A percentile compares a stretch with the other conserved stretches of the same genome.
These are phyloP conservation scores for Aspergillus sp. DNA, from an alignment of 2,329 filamentous ascomycete species.

Conservation along the genomic window DNA sequence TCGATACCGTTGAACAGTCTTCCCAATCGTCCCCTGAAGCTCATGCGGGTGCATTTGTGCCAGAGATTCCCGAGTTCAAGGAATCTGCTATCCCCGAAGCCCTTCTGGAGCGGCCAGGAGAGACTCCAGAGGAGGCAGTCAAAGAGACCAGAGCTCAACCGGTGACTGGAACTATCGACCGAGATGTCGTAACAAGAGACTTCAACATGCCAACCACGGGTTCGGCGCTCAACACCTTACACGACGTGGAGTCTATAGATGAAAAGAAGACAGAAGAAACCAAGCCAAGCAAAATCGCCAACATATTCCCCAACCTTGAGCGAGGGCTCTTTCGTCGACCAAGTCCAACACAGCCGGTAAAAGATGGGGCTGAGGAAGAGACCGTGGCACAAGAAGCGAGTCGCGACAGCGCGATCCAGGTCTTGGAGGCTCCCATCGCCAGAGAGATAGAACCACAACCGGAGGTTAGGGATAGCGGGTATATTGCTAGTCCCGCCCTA, in stretches of 20 bases:
- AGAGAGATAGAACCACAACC: constrained; percentile 12
- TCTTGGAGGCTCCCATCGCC: constrained; percentile 45
- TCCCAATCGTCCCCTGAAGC: constrained; percentile 24
- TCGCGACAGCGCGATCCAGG: constrained; percentile 48
- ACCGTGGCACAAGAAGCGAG: constrained; percentile 30
- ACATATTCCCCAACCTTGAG: constrained; percentile 37
- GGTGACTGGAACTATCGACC: background rate
- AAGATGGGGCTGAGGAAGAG: constrained; percentile 44
- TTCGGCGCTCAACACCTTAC: constrained; percentile 6
- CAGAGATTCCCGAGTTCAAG: constrained; percentile 30
- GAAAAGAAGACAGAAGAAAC: constrained; percentile 15
- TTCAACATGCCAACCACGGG: background rate
- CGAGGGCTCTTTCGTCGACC: constrained; percentile 32
- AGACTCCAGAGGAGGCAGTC: constrained; percentile 16
- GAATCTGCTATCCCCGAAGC: constrained; percentile 27
- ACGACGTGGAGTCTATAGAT: constrained; percentile 8
- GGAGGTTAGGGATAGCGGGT: constrained; percentile 44
- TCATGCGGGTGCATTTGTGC: constrained; percentile 21
- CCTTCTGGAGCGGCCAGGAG: constrained; percentile 16
- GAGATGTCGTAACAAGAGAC: background rate
- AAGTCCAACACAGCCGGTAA: constrained; percentile 27
- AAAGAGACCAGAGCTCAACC: background rate
- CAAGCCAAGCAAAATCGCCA: constrained; percentile 32
- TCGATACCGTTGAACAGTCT: constrained; percentile 23
- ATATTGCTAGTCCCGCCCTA: constrained; percentile 32